phyloP scores from a whole-genome alignment of 495 filamentous ascomycete species.

The Apiosordaria backusii region DNA sequence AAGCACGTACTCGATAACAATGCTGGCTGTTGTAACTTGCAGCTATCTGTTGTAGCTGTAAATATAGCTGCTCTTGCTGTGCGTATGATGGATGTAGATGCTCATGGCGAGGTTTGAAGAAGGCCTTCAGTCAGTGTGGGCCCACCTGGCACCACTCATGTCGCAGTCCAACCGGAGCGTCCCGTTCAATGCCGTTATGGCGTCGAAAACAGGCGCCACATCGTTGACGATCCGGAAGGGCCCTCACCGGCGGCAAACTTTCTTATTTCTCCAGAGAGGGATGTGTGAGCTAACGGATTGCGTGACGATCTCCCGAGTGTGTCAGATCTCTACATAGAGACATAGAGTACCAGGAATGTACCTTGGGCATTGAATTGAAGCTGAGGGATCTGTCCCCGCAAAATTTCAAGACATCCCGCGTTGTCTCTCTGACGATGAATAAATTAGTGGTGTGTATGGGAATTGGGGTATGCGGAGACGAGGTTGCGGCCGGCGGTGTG shows the following conservation, averaged over 20 bases:
- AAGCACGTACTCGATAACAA: too few species aligned
- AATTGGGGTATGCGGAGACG: neutral
- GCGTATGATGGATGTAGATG: neutral
- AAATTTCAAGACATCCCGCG: neutral
- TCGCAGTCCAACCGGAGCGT: slow-evolving; percentile 2
- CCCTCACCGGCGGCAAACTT: slow-evolving; percentile 8
- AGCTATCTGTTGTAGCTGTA: neutral
- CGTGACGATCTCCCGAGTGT: slow-evolving; percentile 9
- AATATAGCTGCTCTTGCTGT: neutral
- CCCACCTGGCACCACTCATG: slow-evolving; percentile 6
- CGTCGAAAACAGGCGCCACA: slow-evolving; percentile 6
- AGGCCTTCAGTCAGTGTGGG: neutral
- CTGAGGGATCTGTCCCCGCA: neutral
- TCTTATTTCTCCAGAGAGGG: neutral
- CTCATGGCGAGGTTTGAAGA: too few species aligned
- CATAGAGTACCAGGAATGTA: too few species aligned
- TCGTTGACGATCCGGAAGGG: slow-evolving; percentile 8
- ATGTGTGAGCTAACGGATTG: neutral
- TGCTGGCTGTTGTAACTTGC: too few species aligned
- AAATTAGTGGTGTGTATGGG: neutral
- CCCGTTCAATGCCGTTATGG: slow-evolving; percentile 11
- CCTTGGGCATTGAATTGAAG: neutral
- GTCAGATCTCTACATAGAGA: slow-evolving; percentile 2
- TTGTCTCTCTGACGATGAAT: neutral
- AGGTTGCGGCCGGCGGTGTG: neutral